These are phyloP conservation scores for Lycium ferocissimum DNA, from an alignment of 257 asterid species.

Conservation along the genomic window DNA sequence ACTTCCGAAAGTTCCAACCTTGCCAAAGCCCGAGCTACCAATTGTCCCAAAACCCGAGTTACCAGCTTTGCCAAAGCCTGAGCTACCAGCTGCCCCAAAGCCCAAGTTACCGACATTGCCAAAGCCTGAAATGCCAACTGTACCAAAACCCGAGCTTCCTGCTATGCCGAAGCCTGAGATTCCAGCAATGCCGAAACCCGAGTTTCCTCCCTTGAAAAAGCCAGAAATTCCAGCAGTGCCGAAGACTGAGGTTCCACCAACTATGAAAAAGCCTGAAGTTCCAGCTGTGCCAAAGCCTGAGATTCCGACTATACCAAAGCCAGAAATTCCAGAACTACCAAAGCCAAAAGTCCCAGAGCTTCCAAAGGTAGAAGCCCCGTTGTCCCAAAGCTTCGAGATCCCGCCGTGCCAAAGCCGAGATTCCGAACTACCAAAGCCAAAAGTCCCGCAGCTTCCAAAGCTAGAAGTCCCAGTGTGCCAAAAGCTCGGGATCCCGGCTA, in stretches of 20 bases:
- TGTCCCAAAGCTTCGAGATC: background rate
- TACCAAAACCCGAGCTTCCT: background rate
- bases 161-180: background rate
- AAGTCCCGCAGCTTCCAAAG: background rate
- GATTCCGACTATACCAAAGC: background rate
- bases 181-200: background rate
- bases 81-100: background rate
- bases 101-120: background rate
- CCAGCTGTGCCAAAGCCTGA: background rate
- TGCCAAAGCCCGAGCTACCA: background rate
- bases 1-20: background rate
- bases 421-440: background rate
- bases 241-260: background rate
- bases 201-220: background rate
- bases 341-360: background rate
- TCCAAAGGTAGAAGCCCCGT: background rate
- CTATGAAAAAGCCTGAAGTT: background rate
- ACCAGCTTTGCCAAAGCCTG: background rate
- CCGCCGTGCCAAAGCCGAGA: conserved; percentile 17
- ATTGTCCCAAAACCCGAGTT: background rate
- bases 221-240: background rate
- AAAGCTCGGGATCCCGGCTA: conserved; percentile 15
- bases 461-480: conserved; percentile 20
- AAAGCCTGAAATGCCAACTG: background rate
- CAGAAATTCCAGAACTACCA: background rate